Percentiles rank a stretch among this genome's conserved stretches.
Evolutionary conservation across 106 monocot species (phyloP).

Genomic region (Acorus calamus): DNA sequence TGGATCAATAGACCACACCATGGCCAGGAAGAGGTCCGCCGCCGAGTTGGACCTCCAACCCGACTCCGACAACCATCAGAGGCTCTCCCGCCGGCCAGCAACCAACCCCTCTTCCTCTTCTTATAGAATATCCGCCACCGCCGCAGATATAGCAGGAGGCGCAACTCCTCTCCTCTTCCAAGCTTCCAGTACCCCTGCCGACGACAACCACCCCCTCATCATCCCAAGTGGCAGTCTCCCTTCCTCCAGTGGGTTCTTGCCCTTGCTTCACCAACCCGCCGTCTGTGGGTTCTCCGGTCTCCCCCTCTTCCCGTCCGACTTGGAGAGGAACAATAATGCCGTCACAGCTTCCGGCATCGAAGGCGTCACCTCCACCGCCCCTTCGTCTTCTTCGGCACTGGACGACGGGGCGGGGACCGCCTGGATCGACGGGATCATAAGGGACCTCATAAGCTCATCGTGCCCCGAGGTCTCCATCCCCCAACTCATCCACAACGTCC

Average conservation of each 20-base stretch:
- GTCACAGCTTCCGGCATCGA: background rate
- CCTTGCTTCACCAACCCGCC: background rate
- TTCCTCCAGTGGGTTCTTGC: too few species aligned
- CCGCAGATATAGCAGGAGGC: too few species aligned
- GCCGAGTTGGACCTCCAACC: conserved; percentile 55
- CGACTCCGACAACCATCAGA: conserved; percentile 12
- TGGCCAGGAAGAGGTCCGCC: conserved; percentile 64
- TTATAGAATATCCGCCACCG: background rate
- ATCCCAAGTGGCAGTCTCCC: too few species aligned
- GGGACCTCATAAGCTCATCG: conserved; percentile 58
- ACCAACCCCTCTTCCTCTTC: background rate
- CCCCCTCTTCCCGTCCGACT: conserved; percentile 51
- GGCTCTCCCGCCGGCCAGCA: conserved; percentile 21
- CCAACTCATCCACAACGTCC: conserved; percentile 76
- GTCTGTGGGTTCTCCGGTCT: conserved; percentile 65
- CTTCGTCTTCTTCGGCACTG: background rate
- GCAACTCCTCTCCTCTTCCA: conserved; percentile 12
- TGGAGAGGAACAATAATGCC: conserved; percentile 2
- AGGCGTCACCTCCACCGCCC: background rate
- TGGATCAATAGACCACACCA: background rate
- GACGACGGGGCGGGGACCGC: conserved; percentile 14
- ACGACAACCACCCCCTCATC: too few species aligned
- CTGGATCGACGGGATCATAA: conserved; percentile 76
- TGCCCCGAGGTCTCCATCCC: conserved; percentile 48
- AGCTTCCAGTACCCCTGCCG: background rate